Percentiles rank a stretch among this genome's conserved stretches.
phyloP scores from a whole-genome alignment of 176 grass and related monocot genomes.

The Lolium multiflorum region DNA sequence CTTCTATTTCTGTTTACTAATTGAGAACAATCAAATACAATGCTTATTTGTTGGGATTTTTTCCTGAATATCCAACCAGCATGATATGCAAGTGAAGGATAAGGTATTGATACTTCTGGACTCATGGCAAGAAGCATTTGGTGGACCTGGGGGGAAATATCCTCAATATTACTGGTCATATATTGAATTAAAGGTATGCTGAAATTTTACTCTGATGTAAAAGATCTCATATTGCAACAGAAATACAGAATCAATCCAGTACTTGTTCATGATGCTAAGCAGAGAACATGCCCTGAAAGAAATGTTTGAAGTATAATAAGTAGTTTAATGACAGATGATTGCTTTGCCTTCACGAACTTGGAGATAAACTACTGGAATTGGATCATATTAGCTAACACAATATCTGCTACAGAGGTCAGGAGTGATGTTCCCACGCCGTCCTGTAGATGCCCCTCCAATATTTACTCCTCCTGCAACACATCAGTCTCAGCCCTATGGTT shows the following conservation, averaged over 20 bases:
- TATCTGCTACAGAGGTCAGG: constrained; percentile 74
- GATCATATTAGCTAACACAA: constrained; percentile 26
- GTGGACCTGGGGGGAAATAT: constrained; percentile 85
- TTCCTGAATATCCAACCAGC: constrained; percentile 53
- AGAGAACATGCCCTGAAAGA: constrained; percentile 8
- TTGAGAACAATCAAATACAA: neutral
- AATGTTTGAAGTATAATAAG: constrained; percentile 12
- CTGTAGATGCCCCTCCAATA: constrained; percentile 77
- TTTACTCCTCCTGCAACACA: constrained; percentile 75
- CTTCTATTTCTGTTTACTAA: constrained; percentile 26
- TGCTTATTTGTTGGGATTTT: constrained; percentile 10
- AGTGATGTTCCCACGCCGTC: constrained; percentile 74
- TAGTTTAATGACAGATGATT: neutral
- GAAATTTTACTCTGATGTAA: neutral
- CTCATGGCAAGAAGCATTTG: constrained; percentile 99
- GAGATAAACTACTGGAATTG: neutral
- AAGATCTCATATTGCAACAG: neutral
- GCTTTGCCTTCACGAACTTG: neutral
- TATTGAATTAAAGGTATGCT: constrained; percentile 77
- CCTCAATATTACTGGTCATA: constrained; percentile 96
- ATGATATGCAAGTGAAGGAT: constrained; percentile 93
- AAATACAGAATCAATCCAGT: neutral
- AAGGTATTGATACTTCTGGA: constrained; percentile 88
- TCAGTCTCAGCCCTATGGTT: constrained; percentile 51
- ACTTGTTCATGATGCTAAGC: neutral